Conservation (phyloP, 2,329 filamentous ascomycete species). For the Sporothrix globosa region DNA sequence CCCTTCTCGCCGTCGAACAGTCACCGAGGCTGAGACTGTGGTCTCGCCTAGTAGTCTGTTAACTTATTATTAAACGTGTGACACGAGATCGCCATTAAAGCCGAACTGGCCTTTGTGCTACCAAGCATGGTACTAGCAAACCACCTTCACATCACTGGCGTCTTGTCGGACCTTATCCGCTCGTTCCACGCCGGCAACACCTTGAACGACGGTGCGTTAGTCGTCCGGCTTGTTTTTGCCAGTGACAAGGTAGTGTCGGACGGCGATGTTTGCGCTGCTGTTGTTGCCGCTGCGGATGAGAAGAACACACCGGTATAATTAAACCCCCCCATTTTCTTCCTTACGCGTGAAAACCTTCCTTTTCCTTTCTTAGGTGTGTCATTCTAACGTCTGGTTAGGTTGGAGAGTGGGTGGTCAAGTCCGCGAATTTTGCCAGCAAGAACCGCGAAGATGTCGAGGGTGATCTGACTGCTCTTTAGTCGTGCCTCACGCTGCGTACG, state of each 20-base stretch:
- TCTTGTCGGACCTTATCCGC: background rate
- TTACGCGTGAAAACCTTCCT: no score
- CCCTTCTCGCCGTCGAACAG: no score
- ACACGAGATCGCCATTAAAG: background rate
- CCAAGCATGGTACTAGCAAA: conserved; percentile 5
- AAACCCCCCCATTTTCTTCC: no score
- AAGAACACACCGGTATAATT: background rate
- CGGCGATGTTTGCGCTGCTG: background rate
- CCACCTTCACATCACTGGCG: background rate
- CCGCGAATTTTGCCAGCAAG: conserved; percentile 4
- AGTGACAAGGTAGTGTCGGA: background rate
- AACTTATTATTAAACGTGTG: no score
- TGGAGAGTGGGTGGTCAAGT: conserved; percentile 5
- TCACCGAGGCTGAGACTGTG: no score
- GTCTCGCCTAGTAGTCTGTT: no score
- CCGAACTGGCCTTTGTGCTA: background rate
- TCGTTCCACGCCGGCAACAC: background rate
- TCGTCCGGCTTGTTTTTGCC: background rate
- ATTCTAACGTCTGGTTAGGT: no score
- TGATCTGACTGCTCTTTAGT: background rate
- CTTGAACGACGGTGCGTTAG: background rate
- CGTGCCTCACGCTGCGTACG: background rate
- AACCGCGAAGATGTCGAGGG: background rate
- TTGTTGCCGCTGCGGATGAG: background rate
- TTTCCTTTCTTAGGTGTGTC: no score